Percentiles rank a stretch among this genome's conserved stretches.
Evolutionary conservation across 208 protist genomes (phyloP).

Genomic region (Leptomonas pyrrhocoris): DNA sequence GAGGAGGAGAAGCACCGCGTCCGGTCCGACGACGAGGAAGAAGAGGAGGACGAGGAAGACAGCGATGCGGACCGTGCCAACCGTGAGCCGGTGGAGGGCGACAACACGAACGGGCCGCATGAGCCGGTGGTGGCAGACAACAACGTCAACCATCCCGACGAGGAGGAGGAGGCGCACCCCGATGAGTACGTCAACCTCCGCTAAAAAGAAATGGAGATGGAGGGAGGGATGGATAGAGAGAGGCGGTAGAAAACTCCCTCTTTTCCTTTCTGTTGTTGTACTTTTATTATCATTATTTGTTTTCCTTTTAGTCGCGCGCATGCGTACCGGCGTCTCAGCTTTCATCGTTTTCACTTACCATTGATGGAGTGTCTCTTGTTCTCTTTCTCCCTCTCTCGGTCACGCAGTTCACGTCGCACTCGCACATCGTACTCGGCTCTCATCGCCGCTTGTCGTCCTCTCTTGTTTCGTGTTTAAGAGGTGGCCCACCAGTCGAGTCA

Average conservation of each 20-base stretch:
- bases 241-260: too few relatives aligned
- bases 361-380: background rate
- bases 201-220: constrained; percentile 2
- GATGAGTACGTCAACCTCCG: constrained; percentile 26
- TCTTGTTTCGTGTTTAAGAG: too few relatives aligned
- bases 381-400: too few relatives aligned
- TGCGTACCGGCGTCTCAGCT: too few relatives aligned
- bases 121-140: constrained; percentile 15
- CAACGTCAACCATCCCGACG: constrained; percentile 5
- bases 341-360: too few relatives aligned
- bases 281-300: background rate
- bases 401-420: too few relatives aligned
- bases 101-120: constrained; percentile 4
- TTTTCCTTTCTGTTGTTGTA: too few relatives aligned
- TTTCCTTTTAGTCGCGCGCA: too few relatives aligned
- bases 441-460: too few relatives aligned
- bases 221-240: background rate
- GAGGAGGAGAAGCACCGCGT: constrained; percentile 9
- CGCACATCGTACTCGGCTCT: too few relatives aligned
- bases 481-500: too few relatives aligned
- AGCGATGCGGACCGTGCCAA: constrained; percentile 3
- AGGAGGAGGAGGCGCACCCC: constrained; percentile 8
- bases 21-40: constrained; percentile 19
- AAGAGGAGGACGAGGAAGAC: constrained; percentile 18
- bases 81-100: background rate